Percentiles rank a stretch among this genome's conserved stretches.
phyloP scores from a whole-genome alignment of 2,329 filamentous ascomycete genomes.

The Xylariomycetidae sp. region DNA sequence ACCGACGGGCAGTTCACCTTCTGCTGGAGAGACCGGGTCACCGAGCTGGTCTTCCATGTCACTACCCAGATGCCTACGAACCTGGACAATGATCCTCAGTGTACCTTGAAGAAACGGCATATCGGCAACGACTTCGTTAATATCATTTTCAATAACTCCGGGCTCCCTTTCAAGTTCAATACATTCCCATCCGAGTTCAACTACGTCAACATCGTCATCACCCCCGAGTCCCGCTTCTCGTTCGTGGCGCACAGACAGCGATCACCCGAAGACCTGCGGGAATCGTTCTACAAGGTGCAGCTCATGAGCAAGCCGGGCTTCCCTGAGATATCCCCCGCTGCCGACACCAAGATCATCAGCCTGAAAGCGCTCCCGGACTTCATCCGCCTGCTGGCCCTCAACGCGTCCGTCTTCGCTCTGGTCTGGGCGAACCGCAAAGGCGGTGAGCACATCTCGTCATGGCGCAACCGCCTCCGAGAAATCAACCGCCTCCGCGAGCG shows the following conservation, averaged over 20 bases:
- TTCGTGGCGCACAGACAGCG: slow-evolving; percentile 55
- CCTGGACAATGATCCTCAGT: slow-evolving; percentile 66
- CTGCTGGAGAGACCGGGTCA: slow-evolving; percentile 91
- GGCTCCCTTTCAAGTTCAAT: slow-evolving; percentile 80
- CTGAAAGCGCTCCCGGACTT: slow-evolving; percentile 77
- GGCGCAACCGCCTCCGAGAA: slow-evolving; percentile 79
- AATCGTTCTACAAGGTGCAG: slow-evolving; percentile 78
- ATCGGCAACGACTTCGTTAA: slow-evolving; percentile 98
- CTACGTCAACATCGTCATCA: slow-evolving; percentile 93
- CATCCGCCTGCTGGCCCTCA: slow-evolving; percentile 82
- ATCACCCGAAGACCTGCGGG: slow-evolving; percentile 31
- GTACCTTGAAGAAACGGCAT: slow-evolving; percentile 83
- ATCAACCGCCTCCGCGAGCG: slow-evolving; percentile 77
- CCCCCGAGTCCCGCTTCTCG: slow-evolving; percentile 72
- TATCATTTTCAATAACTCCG: slow-evolving; percentile 96
- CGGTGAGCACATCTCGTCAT: slow-evolving; percentile 80
- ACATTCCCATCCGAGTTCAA: slow-evolving; percentile 95
- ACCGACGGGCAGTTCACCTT: slow-evolving; percentile 83
- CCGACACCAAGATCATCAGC: slow-evolving; percentile 83
- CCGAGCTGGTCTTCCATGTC: slow-evolving; percentile 92
- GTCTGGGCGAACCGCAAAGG: slow-evolving; percentile 79
- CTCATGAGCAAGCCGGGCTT: slow-evolving; percentile 85
- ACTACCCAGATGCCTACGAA: slow-evolving; percentile 97
- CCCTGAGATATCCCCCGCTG: slow-evolving; percentile 84
- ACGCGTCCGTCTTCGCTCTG: slow-evolving; percentile 85